Evolutionary conservation across 2,329 filamentous ascomycete genomes (phyloP), one percentile per base, ranked within the genome.

Genomic region (Claviceps monticola): DNA sequence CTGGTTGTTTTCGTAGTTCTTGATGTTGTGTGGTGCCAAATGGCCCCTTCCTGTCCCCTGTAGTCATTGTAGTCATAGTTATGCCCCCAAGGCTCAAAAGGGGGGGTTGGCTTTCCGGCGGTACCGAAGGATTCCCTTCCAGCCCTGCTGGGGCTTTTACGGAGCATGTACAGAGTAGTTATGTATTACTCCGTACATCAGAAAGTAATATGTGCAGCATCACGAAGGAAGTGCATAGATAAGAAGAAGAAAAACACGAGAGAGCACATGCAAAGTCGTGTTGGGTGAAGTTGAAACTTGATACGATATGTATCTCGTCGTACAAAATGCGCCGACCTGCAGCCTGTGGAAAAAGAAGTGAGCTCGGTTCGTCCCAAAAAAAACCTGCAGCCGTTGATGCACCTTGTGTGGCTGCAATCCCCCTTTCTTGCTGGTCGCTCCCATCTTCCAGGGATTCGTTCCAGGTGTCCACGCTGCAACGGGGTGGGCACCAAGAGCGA

Each of bases 301-400:
- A 26, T 26, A 26, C 23, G 23, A 26, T 26, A 7, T 29, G 7
- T 29, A 34, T 34, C 9, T 34, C 9, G 29, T 34, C 29, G 29
- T 34, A 11, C 29, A 34, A 34, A 11, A 34, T 34, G 29, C 26
- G 26, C 29, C 29, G 29, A 39, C 14, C 16, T 39, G 19, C 42
- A 44, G 13, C 11, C 29, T 34, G 29, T n/a, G 29, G 29, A 9
- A 11, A 34, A 34, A 34, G 26, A 8, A 26, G 29, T 34, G 29
- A 34, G 29, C 29, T 16, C 13, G 38, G 14, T 4, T 26, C 23
- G 11, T 21, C 14, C 41, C 21, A 37, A 44, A 45, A 34, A 45
- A 34, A 45, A 44, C 38, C 46, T 52, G 50, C 50, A 49, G 45
- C 50, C 46, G 46, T 36, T 45, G 38, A 49, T 23, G 23, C 23